Evolutionary conservation across 768 basidiomycete genomes (phyloP), one percentile per base, ranked within the genome.

Genomic region (Tylopilus plumbeoviolaceoides): DNA sequence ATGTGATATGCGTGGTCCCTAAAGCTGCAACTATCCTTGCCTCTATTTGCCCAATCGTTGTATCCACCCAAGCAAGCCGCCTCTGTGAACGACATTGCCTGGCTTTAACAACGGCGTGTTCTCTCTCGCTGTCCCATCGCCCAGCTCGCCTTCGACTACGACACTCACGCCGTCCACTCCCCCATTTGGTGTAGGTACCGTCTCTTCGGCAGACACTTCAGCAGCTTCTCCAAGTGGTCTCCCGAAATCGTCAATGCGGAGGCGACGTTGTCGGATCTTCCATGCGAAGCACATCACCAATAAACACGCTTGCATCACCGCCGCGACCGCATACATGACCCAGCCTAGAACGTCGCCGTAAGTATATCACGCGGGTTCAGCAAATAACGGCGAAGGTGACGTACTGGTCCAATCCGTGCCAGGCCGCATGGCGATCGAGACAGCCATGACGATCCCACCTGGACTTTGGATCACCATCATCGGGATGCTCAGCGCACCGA

Each of bases 391-490:
- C 1, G 14, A 23, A 4, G 14, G 2, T 15, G 20, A 63, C 80
- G 46, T 60, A 89, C 87, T 90, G 4, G 89, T 91, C 89, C 89
- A 92, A 63, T 91, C 84, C 0, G 89, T 91, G 0, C 86, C 87
- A 2, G 87, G 87, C 51, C 89, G 73, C 23, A 90, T 70, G 8
- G 86, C 89, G 51, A 93, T 89, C 57, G 85, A 89, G 4, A 85
- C 56, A 7, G 91, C 87, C 86, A 98, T 95, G n/a, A 91, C 65
- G 4, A 90, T 73, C 1, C 89, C 87, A 4, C 94, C 94, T 4
- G 94, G 94, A 12, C 83, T 91, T 70, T 98, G 95, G 15, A 99
- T 90, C 44, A 82, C 72, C 95, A 99, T 98, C 84, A 92, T 98
- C 1, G 89, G 87, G 51, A 99, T 89, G 63, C 91, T 94, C 15